phyloP scores from a whole-genome alignment of 2,329 filamentous ascomycete genomes.

The Fusarium nurragi region DNA sequence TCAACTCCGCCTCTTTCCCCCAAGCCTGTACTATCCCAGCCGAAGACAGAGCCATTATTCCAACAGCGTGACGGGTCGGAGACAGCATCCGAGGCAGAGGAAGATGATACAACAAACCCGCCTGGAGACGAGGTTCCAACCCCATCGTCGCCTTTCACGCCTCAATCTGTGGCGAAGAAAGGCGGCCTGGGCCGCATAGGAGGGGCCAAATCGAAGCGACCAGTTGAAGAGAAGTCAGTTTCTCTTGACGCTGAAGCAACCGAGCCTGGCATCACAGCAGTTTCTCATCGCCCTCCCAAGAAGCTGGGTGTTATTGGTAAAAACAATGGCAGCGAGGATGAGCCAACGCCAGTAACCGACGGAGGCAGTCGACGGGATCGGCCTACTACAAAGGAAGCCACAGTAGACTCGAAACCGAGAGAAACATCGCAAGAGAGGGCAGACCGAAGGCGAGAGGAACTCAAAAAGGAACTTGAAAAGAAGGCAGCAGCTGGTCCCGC shows the following conservation, averaged over 20 bases:
- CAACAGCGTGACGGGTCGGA: slow-evolving; percentile 48
- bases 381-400: slow-evolving; percentile 27
- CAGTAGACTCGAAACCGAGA: slow-evolving; percentile 47
- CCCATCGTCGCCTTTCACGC: slow-evolving; percentile 37
- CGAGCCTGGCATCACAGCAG: slow-evolving; percentile 6
- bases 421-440: slow-evolving; percentile 59
- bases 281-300: slow-evolving; percentile 25
- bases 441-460: slow-evolving; percentile 61
- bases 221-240: slow-evolving; percentile 9
- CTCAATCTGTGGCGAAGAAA: slow-evolving; percentile 43
- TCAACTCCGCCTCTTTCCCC: slow-evolving; percentile 42
- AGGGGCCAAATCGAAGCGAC: slow-evolving; percentile 40
- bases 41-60: background rate
- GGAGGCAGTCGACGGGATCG: slow-evolving; percentile 39
- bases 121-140: slow-evolving; percentile 24
- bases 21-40: slow-evolving; percentile 10
- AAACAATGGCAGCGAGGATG: slow-evolving; percentile 28
- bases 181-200: slow-evolving; percentile 56
- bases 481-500: slow-evolving; percentile 60
- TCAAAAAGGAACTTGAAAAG: slow-evolving; percentile 60
- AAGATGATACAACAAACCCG: slow-evolving; percentile 44
- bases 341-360: slow-evolving; percentile 8
- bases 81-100: slow-evolving; percentile 57
- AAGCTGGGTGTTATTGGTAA: slow-evolving; percentile 52
- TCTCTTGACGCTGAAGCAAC: slow-evolving; percentile 8